Evolutionary conservation across 78 protist genomes (phyloP), one percentile per base, ranked within the genome.

Genomic region (Dictyostelium firmibasis): DNA sequence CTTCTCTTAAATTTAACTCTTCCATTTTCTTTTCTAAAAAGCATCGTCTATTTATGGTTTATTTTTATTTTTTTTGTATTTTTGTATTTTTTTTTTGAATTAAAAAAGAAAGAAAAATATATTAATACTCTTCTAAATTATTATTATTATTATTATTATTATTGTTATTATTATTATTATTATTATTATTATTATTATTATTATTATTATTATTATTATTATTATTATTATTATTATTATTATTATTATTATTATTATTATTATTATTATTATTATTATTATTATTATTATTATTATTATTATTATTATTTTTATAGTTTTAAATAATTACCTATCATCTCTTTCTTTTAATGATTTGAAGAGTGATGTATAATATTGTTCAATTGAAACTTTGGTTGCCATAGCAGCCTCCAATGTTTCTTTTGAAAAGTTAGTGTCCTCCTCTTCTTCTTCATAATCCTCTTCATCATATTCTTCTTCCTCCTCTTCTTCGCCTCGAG

Each of bases 331-430:
- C 96, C 96, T 92, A 33, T 92, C 92, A 41, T 84, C 96, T 74
- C 96, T 81, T 81, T 85, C 96, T 92, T 92, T 84, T 14, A 84
- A 67, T 67, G 91, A 85, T 92, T 84, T 85, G n/a, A 85, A 92
- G 31, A 92, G 53, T 25, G 85, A 81, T 43, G 92, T 83, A 79
- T 92, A 92, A 31, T 92, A 92, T 85, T 92, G 91, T 50, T 92
- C 96, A 53, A 92, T 92, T 38, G 91, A 92, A n/a, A 92, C 86
- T 62, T 92, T 92, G 7, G 96, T 85, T 27, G 96, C 96, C 67
- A 85, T 92, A 2, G 96, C 81, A 47, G 92, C 92, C 10, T 92
- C 96, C 3, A 92, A 18, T 8, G 96, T 92, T 35, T 84, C 96
- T 83, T 92, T 92, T 69, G 94, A 89, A 31, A 70, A 89, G 11